These are phyloP conservation scores for Favolaschia claudopus DNA, from an alignment of 768 basidiomycete genomes.

Conservation along the genomic window DNA sequence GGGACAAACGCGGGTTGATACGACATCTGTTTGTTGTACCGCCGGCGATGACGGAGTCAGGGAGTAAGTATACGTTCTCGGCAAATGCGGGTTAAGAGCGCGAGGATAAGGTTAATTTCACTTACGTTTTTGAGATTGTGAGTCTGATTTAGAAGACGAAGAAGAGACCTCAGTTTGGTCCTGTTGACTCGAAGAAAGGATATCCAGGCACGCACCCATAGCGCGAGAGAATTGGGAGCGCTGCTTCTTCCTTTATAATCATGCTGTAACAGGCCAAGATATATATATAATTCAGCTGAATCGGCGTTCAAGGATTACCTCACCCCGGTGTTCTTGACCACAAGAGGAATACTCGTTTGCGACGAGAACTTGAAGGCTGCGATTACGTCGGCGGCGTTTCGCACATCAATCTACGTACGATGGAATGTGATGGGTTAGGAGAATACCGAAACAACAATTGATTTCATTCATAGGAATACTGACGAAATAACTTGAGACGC, in stretches of 20 bases:
- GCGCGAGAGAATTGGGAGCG: conserved; percentile 28
- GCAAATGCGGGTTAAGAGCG: too few species aligned
- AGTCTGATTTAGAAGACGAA: too few species aligned
- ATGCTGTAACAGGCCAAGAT: too few species aligned
- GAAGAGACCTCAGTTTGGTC: background rate
- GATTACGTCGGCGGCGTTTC: conserved; percentile 27
- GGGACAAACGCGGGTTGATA: conserved; percentile 1
- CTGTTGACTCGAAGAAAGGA: too few species aligned
- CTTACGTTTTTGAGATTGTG: conserved; percentile 15
- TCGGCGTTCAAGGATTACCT: background rate
- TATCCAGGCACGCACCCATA: conserved; percentile 30
- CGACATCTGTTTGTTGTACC: too few species aligned
- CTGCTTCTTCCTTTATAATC: conserved; percentile 34
- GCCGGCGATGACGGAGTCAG: too few species aligned
- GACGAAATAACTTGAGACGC: conserved; percentile 40
- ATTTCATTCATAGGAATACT: conserved; percentile 12
- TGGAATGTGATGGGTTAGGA: background rate
- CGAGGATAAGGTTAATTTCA: too few species aligned
- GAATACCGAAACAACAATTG: too few species aligned
- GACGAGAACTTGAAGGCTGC: conserved; percentile 35
- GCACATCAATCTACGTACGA: conserved; percentile 36
- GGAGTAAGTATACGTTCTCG: too few species aligned
- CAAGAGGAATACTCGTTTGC: conserved; percentile 29
- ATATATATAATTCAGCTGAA: background rate
- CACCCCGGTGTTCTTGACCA: conserved; percentile 40